phyloP scores from a whole-genome alignment of 1,284 basidiomycete species.

The Marasmius fiardii region DNA sequence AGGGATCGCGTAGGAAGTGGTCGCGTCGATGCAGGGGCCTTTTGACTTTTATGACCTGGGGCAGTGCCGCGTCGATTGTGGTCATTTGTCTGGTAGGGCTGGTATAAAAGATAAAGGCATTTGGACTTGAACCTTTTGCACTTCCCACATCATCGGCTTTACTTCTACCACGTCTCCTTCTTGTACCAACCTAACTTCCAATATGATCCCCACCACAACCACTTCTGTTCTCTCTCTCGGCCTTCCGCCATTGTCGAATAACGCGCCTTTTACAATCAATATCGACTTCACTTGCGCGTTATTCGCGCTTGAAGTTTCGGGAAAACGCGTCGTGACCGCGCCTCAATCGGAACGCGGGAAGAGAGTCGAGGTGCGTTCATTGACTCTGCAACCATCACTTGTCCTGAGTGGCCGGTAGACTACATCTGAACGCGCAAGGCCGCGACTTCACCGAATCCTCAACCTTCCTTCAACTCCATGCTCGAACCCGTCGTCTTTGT shows the following conservation, averaged over 20 bases:
- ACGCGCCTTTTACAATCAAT: neutral
- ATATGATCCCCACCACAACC: neutral
- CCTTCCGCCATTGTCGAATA: neutral
- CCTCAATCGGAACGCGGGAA: neutral
- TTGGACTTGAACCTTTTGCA: neutral
- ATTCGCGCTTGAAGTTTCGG: neutral
- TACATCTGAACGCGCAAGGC: neutral
- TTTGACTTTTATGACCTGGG: neutral
- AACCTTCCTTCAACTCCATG: neutral
- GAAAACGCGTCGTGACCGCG: neutral
- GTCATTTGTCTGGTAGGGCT: neutral
- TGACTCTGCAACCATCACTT: no score
- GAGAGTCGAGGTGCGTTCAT: neutral
- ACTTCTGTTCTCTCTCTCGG: neutral
- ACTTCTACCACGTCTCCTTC: neutral
- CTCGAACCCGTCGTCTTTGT: neutral
- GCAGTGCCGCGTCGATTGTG: neutral
- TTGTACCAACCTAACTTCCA: neutral
- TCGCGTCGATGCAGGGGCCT: neutral
- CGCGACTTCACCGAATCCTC: conserved; percentile 1
- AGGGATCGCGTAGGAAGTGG: neutral
- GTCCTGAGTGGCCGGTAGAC: neutral
- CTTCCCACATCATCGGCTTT: neutral
- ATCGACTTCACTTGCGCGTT: neutral
- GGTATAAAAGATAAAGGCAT: neutral